Conservation (phyloP, 2,329 filamentous ascomycete genomes). For the Colletotrichum sansevieriae region DNA sequence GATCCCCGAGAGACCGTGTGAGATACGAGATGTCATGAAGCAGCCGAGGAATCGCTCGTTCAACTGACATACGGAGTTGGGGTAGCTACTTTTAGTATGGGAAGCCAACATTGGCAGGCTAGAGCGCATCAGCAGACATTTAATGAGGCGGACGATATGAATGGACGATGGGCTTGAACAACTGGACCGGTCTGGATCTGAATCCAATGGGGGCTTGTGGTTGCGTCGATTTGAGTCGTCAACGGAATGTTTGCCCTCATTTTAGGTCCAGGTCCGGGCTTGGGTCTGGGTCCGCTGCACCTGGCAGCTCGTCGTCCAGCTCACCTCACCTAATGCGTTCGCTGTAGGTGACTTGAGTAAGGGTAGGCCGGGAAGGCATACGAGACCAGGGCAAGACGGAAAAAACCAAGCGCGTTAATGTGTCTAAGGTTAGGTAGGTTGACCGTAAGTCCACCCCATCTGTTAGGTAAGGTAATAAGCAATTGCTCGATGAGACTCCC, state of each 20-base stretch:
- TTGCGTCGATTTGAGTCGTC: conserved; percentile 10
- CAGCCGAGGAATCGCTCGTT: neutral
- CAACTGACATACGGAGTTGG: conserved; percentile 27
- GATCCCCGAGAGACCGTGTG: conserved; percentile 1
- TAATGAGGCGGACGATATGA: conserved; percentile 1
- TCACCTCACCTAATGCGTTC: conserved; percentile 11
- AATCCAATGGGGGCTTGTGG: conserved; percentile 4
- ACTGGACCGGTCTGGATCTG: conserved; percentile 34
- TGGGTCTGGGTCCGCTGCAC: conserved; percentile 12
- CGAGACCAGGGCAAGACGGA: conserved; percentile 17
- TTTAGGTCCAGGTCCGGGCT: conserved; percentile 16
- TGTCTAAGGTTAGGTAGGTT: neutral
- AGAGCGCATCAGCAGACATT: conserved; percentile 25
- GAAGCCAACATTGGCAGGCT: conserved; percentile 15
- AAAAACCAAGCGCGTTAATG: neutral
- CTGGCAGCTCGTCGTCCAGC: neutral
- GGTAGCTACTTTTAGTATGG: conserved; percentile 30
- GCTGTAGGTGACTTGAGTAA: conserved; percentile 4
- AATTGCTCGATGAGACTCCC: conserved; percentile 3
- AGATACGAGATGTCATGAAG: conserved; percentile 5
- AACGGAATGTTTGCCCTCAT: conserved; percentile 24
- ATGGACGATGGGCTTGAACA: conserved; percentile 15
- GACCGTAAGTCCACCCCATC: neutral
- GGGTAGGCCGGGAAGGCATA: conserved; percentile 28
- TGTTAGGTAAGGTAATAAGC: neutral